Conservation (phyloP, 441 rosid genomes). For the Eruca vesicaria region DNA sequence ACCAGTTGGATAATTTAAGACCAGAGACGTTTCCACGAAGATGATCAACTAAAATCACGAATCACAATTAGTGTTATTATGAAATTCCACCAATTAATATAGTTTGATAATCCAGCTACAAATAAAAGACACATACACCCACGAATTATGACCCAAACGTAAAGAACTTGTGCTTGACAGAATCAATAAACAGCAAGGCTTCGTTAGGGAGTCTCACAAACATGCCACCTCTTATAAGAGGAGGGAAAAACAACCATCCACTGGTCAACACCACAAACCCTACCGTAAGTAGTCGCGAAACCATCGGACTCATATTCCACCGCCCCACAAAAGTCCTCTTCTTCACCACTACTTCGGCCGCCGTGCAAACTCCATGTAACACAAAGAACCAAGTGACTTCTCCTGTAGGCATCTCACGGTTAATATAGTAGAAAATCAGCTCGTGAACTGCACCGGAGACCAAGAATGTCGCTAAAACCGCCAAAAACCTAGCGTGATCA, state of each 20-base stretch:
- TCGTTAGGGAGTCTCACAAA: slow-evolving; percentile 15
- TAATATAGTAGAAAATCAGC: slow-evolving; percentile 35
- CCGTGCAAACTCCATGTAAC: slow-evolving; percentile 47
- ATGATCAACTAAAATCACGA: no score
- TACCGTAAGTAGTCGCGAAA: slow-evolving; percentile 37
- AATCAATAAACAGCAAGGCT: slow-evolving; percentile 10
- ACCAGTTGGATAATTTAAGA: no score
- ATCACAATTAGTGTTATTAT: background rate
- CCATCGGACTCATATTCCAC: slow-evolving; percentile 33
- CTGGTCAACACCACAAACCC: slow-evolving; percentile 40
- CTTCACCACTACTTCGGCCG: slow-evolving; percentile 37
- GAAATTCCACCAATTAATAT: background rate
- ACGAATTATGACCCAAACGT: background rate
- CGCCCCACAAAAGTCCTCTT: slow-evolving; percentile 25
- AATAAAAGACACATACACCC: background rate
- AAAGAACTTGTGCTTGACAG: background rate
- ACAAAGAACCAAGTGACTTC: slow-evolving; percentile 44
- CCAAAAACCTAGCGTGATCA: slow-evolving; percentile 31
- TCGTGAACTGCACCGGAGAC: slow-evolving; percentile 54
- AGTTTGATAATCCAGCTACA: background rate
- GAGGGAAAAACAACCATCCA: slow-evolving; percentile 53
- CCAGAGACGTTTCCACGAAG: no score
- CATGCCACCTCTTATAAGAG: slow-evolving; percentile 21
- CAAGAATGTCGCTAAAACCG: slow-evolving; percentile 34
- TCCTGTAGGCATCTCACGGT: slow-evolving; percentile 42